phyloP scores from a whole-genome alignment of 2,329 filamentous ascomycete species.

The Neurospora sp. region DNA sequence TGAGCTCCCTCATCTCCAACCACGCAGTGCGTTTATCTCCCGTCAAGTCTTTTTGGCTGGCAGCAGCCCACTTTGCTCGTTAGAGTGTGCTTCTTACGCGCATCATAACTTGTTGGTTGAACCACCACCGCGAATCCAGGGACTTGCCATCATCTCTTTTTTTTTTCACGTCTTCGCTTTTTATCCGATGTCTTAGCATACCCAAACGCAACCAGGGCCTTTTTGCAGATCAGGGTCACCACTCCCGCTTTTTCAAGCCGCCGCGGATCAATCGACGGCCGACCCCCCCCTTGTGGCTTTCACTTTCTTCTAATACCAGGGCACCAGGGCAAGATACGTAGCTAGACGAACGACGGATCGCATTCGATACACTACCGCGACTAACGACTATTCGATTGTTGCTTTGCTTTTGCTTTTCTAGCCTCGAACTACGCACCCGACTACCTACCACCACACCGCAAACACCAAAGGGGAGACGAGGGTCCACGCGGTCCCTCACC shows the following conservation, averaged over 20 bases:
- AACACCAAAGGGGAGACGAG: background rate
- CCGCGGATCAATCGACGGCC: background rate
- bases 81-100: background rate
- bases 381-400: background rate
- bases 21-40: background rate
- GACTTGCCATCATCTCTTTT: background rate
- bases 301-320: background rate
- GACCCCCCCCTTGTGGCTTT: background rate
- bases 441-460: background rate
- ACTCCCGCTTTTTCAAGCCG: background rate
- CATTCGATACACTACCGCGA: background rate
- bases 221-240: background rate
- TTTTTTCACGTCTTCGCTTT: background rate
- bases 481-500: background rate
- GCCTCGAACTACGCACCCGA: background rate
- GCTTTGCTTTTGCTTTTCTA: background rate
- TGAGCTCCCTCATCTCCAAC: background rate
- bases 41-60: background rate
- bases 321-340: background rate
- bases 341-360: background rate
- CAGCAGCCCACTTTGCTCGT: background rate
- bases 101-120: background rate
- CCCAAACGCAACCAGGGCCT: background rate
- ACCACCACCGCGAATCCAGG: background rate
- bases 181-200: background rate